Conservation (phyloP, 192 early-diverging fungal species). For the Helicostylum pulchrum region DNA sequence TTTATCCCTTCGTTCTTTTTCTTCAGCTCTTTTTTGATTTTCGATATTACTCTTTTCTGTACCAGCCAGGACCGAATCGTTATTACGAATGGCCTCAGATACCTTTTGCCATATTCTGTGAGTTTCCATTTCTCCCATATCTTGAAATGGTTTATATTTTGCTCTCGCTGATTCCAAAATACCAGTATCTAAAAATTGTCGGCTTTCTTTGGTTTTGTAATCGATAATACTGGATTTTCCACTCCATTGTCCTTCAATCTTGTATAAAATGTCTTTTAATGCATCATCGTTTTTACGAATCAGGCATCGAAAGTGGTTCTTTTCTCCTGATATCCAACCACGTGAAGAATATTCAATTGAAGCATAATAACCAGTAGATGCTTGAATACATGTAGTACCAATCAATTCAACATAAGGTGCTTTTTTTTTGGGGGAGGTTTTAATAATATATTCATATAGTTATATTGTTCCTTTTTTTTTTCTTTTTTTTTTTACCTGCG, state of each 20-base stretch:
- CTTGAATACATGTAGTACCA: constrained; percentile 58
- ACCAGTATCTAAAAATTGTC: constrained; percentile 55
- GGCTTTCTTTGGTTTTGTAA: constrained; percentile 44
- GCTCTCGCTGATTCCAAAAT: constrained; percentile 41
- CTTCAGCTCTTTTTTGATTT: constrained; percentile 55
- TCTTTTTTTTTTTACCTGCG: constrained; percentile 17
- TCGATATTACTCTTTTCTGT: constrained; percentile 63
- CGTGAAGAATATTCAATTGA: constrained; percentile 64
- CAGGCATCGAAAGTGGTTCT: constrained; percentile 65
- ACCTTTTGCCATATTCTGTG: constrained; percentile 65
- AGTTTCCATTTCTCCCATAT: constrained; percentile 61
- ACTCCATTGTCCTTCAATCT: constrained; percentile 57
- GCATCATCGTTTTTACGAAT: constrained; percentile 21
- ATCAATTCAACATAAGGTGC: constrained; percentile 29
- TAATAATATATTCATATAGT: not conserved
- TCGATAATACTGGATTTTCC: constrained; percentile 55
- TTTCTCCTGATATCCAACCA: constrained; percentile 73
- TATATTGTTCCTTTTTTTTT: no score
- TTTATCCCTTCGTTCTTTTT: constrained; percentile 52
- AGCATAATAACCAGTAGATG: constrained; percentile 43
- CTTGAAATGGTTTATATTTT: constrained; percentile 50
- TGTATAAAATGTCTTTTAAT: constrained; percentile 22
- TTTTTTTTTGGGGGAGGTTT: not conserved
- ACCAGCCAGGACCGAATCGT: constrained; percentile 60
- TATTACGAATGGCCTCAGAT: constrained; percentile 55